Base-by-base conservation (phyloP, 345 rosid species). In the Eutrema heterophyllum region DNA sequence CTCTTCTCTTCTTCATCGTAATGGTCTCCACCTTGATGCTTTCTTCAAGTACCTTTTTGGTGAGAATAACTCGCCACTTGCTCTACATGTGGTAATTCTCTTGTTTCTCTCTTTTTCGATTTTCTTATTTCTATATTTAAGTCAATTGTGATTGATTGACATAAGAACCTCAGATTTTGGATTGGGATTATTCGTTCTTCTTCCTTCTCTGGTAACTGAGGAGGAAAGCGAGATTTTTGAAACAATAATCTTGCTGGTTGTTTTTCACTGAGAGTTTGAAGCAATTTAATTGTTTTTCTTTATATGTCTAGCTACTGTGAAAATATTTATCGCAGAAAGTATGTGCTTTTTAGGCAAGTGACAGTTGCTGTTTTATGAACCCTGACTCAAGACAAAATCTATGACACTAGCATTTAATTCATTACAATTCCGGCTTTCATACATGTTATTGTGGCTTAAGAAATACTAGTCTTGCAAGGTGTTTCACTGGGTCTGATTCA, bases 11-110 rank as follows among this genome's bases (percentile, higher is more conserved):
- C 81, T 88, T 45, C 87, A 83, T 68, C 83, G 84, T 0, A 86
- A 38, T 68, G 90, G 85, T 12, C 78, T 88, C 51, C 72, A 79
- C 35, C 84, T 88, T 30, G 90, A 83, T 77, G 83, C 75, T 38
- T 88, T 88, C 69, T 88, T 88, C 68, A 86, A 86, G 80, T 88
- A 84, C 66, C 84, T 88, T 9, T 86, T 83, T 41, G 77, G 87
- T 29, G 88, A 83, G 4, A 9, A n/a, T 5, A 88, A 88, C 48
- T 84, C 86, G 73, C 88, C 90, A 29, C 75, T 84, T 79, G 71
- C 79, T 65, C 68, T 69, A 8, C 78, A 30, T 38, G 82, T 61
- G 86, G 90, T 88, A 76, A 30, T 46, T 57, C 55, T n/a, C n/a
- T n/a, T n/a, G n/a, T n/a, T n/a, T n/a, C n/a, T 41, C 12, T 2